Base-by-base conservation (phyloP, 1,284 basidiomycete species). In the Moesziomyces aphidis region DNA sequence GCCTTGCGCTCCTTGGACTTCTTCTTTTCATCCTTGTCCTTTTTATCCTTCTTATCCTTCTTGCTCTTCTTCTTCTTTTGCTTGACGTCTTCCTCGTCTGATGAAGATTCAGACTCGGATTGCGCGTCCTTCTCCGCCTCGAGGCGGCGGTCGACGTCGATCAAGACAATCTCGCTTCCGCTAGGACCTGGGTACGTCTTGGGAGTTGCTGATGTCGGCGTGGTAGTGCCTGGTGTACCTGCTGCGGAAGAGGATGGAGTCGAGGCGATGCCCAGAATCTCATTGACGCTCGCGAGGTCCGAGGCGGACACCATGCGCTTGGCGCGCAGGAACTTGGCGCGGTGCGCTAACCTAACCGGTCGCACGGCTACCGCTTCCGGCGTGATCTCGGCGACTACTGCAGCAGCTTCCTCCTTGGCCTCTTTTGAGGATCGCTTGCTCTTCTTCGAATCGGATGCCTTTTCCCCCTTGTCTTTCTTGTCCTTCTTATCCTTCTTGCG, bases 321-420 rank as follows among this genome's bases (percentile, higher is more conserved):
- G 6, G 82, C 82, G 13, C 77, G 74, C n/a, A 82, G 55, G 58
- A 80, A 83, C 59, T 80, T 80, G 46, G 82, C 81, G 45, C 82
- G 76, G 48, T 80, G 78, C 44, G 64, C 71, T 36, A 76, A 15
- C 34, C 74, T 54, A 19, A 75, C 61, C 0, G 67, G 68, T 24
- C 63, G 55, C 9, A 55, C 61, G 31, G 56, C 56, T 3, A 55
- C 54, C 2, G 57, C 57, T 24, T 77, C 72, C 28, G 56, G 61
- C 60, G 69, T 74, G 60, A 69, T 61, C 36, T 74, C 71, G 31
- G 61, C 48, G 11, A 66, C 50, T 1, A 67, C 68, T 43, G 56
- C 59, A 0, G 63, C 69, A 4, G 45, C 69, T 5, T 72, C 59
- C 3, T 43, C 66, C 26, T 68, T 68, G n/a, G 51, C 48, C 50